Evolutionary conservation across 1,284 basidiomycete genomes (phyloP).

Genomic region (Ceratobasidium sp.): DNA sequence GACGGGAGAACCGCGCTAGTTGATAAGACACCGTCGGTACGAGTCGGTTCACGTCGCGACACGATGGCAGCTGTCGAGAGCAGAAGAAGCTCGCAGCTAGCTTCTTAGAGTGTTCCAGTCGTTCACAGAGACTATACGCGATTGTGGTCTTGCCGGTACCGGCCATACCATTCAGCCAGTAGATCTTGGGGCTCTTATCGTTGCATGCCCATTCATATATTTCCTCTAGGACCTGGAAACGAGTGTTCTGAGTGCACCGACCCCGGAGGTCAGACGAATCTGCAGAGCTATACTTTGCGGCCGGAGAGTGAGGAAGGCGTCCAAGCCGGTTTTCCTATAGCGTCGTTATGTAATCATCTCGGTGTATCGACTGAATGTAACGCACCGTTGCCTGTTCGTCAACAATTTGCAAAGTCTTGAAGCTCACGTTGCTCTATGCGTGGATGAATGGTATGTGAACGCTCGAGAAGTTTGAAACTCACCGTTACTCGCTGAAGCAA

Average conservation of each 20-base stretch:
- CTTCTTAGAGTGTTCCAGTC: background rate
- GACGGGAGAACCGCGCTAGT: no score
- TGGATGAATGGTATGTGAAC: background rate
- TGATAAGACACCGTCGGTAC: background rate
- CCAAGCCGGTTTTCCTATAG: constrained; percentile 6
- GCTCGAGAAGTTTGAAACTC: background rate
- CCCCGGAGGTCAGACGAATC: background rate
- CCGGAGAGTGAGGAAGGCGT: background rate
- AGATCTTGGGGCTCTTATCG: background rate
- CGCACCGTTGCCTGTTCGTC: no score
- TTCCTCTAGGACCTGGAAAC: background rate
- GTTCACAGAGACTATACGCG: constrained; percentile 16
- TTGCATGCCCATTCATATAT: background rate
- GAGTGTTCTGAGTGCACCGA: constrained; percentile 6
- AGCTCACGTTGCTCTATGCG: no score
- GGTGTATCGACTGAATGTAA: background rate
- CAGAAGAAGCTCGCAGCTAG: constrained; percentile 28
- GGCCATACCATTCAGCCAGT: background rate
- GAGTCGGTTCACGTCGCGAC: constrained; percentile 9
- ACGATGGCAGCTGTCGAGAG: constrained; percentile 18
- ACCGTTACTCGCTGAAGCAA: background rate
- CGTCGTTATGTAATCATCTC: background rate
- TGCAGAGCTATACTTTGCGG: constrained; percentile 15
- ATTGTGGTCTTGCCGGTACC: constrained; percentile 18
- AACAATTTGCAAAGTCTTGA: no score